Conservation (phyloP, 1,139 yeast genomes). For the Kluyveromyces sp. region DNA sequence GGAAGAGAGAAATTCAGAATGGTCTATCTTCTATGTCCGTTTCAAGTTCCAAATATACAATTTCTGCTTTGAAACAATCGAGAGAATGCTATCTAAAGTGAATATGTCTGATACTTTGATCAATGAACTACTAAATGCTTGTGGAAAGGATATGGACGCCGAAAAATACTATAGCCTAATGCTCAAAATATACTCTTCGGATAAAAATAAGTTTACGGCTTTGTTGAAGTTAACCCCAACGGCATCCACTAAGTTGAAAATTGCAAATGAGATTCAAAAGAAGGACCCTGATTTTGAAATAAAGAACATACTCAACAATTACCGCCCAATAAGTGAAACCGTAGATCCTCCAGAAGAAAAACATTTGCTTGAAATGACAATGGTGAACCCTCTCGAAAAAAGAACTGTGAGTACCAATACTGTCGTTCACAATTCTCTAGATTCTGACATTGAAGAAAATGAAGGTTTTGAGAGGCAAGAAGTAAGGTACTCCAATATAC, state of each 20-base stretch:
- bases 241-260: slow-evolving; percentile 23
- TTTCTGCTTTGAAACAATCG: slow-evolving; percentile 16
- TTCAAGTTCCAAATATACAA: slow-evolving; percentile 22
- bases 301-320: slow-evolving; percentile 8
- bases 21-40: slow-evolving; percentile 25
- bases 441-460: slow-evolving; percentile 1
- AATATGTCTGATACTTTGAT: background rate
- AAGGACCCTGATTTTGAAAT: slow-evolving; percentile 16
- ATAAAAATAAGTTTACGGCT: slow-evolving; percentile 12
- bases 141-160: slow-evolving; percentile 26
- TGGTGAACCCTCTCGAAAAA: slow-evolving; percentile 32
- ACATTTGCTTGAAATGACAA: slow-evolving; percentile 32
- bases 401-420: slow-evolving; percentile 1
- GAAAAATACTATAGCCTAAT: slow-evolving; percentile 18
- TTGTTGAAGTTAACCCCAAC: slow-evolving; percentile 13
- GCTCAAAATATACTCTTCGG: slow-evolving; percentile 11
- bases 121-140: slow-evolving; percentile 13
- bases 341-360: slow-evolving; percentile 18
- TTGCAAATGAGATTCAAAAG: slow-evolving; percentile 22
- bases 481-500: too few species aligned
- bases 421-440: slow-evolving; percentile 1
- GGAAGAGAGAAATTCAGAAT: slow-evolving; percentile 11
- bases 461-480: background rate
- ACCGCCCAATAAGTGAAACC: slow-evolving; percentile 4
- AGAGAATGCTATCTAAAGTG: slow-evolving; percentile 5